Percentiles rank a stretch among this genome's conserved stretches.
phyloP scores from a whole-genome alignment of 345 rosid species.

The Eucalyptus erythrocorys region DNA sequence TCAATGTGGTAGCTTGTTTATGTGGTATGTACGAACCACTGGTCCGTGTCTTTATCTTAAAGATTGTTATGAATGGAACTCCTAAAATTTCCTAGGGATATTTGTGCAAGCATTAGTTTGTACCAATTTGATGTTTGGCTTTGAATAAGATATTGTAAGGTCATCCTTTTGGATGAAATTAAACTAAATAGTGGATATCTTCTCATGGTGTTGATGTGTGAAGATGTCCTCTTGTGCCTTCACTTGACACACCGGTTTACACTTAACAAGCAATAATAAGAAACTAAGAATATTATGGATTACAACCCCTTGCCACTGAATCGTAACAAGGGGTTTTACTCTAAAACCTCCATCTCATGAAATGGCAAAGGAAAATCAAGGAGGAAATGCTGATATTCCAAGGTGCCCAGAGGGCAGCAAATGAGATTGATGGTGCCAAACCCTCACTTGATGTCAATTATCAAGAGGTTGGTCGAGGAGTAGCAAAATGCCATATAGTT shows the following conservation, averaged over 20 bases:
- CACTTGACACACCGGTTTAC: not conserved
- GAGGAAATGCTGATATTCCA: not conserved
- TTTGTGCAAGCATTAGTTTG: not conserved
- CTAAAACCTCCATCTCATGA: no score
- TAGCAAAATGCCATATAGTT: not conserved
- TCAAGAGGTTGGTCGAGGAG: not conserved
- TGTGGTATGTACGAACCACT: not conserved
- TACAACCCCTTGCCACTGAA: no score
- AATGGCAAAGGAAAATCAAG: not conserved
- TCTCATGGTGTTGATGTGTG: not conserved
- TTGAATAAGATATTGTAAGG: not conserved
- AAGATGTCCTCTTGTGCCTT: not conserved
- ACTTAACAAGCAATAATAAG: not conserved
- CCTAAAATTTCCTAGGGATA: not conserved
- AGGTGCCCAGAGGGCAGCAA: not conserved
- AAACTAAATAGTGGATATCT: not conserved
- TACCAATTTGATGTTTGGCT: not conserved
- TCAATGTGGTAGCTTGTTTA: not conserved
- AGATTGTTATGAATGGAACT: not conserved
- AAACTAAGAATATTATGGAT: not conserved
- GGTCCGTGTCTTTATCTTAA: not conserved
- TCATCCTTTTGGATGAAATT: not conserved
- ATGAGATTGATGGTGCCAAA: not conserved
- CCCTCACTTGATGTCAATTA: not conserved
- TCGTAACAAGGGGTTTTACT: no score